phyloP scores from a whole-genome alignment of 306 rosid species.

The Trifolium pratense region DNA sequence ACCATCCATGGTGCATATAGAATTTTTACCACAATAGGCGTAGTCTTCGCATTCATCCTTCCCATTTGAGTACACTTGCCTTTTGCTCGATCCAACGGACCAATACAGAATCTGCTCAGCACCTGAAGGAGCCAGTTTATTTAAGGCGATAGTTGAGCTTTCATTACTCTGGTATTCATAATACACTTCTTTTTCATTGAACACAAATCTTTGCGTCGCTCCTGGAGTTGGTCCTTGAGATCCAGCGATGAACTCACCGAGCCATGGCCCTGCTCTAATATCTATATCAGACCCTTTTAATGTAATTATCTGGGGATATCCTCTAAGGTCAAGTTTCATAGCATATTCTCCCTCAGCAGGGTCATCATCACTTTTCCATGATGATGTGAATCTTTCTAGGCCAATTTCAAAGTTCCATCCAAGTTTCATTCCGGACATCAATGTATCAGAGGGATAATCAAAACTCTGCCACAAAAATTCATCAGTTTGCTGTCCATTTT shows the following conservation, averaged over 20 bases:
- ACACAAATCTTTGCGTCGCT: too few species aligned
- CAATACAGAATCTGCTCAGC: too few species aligned
- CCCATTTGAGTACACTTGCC: too few species aligned
- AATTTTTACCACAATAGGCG: too few species aligned
- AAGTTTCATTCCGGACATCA: not conserved
- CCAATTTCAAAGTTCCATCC: not conserved
- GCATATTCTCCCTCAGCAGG: not conserved
- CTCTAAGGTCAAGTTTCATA: not conserved
- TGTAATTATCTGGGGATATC: not conserved
- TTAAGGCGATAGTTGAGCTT: too few species aligned
- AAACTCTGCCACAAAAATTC: not conserved
- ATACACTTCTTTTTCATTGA: too few species aligned
- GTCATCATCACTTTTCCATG: not conserved
- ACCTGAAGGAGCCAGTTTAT: too few species aligned
- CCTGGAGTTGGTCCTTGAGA: not conserved
- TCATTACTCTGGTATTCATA: too few species aligned
- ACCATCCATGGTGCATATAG: too few species aligned
- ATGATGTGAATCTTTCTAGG: not conserved
- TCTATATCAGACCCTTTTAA: not conserved
- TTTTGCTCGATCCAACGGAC: too few species aligned
- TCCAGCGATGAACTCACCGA: not conserved
- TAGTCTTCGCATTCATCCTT: too few species aligned
- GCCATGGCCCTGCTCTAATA: not conserved
- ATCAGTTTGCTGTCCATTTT: not conserved
- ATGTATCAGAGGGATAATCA: not conserved